Conservation (phyloP, 495 filamentous ascomycete genomes). For the Cairneyella variabilis region DNA sequence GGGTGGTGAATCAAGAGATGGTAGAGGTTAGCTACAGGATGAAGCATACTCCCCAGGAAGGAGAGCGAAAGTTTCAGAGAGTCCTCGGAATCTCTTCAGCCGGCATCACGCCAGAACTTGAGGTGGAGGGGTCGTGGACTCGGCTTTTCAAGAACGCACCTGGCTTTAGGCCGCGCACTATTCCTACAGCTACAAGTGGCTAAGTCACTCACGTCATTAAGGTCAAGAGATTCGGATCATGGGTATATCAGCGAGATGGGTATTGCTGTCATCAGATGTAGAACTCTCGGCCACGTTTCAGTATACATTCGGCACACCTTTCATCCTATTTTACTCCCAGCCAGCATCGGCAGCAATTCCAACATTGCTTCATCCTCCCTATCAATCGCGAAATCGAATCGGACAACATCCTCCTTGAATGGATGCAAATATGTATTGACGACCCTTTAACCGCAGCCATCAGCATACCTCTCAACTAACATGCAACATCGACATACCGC, state of each 20-base stretch:
- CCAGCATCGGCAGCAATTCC: background rate
- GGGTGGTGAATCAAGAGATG: slow-evolving; percentile 11
- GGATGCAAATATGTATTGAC: slow-evolving; percentile 42
- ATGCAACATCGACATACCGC: slow-evolving; percentile 25
- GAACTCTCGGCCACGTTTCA: background rate
- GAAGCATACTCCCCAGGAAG: background rate
- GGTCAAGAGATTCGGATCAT: no score
- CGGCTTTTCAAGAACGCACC: background rate
- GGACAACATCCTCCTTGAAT: slow-evolving; percentile 43
- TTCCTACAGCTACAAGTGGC: no score
- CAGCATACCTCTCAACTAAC: background rate
- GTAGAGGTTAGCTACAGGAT: background rate
- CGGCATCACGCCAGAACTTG: background rate
- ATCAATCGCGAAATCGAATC: slow-evolving; percentile 48
- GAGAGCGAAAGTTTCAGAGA: background rate
- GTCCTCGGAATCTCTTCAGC: background rate
- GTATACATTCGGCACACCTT: no score
- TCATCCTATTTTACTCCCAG: background rate
- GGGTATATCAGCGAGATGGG: no score
- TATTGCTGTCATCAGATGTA: background rate
- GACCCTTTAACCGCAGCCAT: slow-evolving; percentile 26
- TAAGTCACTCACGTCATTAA: no score
- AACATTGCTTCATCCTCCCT: slow-evolving; percentile 32
- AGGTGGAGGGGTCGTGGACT: background rate
- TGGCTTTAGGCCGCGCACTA: background rate